Evolutionary conservation across 352 stramenopile genomes (phyloP), one percentile per base, ranked within the genome.

Genomic region (Saprolegnia parasitica): DNA sequence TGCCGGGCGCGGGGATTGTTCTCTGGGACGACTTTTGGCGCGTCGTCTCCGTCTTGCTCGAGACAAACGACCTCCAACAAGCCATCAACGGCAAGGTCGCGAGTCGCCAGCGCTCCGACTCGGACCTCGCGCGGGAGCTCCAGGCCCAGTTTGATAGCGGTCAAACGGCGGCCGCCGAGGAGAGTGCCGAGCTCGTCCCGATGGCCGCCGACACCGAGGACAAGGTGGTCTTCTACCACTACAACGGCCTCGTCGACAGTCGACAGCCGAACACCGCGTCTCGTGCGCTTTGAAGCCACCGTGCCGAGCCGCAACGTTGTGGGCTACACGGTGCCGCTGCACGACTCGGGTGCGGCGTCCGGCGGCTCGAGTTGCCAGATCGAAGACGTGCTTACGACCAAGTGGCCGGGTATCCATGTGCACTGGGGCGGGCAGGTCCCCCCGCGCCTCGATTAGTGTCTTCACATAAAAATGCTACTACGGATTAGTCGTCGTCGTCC

Each of bases 1-100:
- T 78, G 3, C 58, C 67, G 67, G 90, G 89, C 13, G 82, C 86
- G 0, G 90, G 90, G 1, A 97, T 98, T 64, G 83, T 98, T 63
- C 73, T 97, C 11, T 98, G 90, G 92, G 88, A 97, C 57, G 88
- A 97, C 65, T 96, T 95, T 68, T 97, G 92, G 92, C 95, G 91
- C 56, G 77, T 83, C 18, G 74, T 90, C 3, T 95, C 83, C 32
- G 79, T 93, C 46, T 57, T 95, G 26, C 56, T 95, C n/a, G 76
- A 90, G 46, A 91, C 84, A 2, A 77, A 74, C 16, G 79, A 93
- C 65, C 71, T 93, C 11, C 80, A 93, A 46, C 70, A 89, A 18
- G 83, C 84, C 20, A 50, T 93, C 23, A 83, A 76, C 16, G 84
- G 81, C 8, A 71, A 79, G 21, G 86, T 86, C 57, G 55, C 74